These are phyloP conservation scores for Puccinia novopanici DNA, from an alignment of 1,284 basidiomycete genomes.

Conservation along the genomic window DNA sequence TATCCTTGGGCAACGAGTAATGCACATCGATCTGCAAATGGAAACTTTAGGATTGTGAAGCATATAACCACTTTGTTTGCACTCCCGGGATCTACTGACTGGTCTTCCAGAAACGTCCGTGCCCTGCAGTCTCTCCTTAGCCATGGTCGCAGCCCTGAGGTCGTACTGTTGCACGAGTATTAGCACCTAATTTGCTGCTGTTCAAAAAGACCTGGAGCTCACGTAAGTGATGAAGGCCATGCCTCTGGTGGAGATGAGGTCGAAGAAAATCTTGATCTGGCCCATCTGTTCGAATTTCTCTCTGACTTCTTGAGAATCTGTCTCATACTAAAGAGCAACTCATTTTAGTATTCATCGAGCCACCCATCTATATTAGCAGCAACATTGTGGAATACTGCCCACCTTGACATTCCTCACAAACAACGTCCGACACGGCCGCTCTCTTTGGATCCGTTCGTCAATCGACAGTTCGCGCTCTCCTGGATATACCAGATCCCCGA, in stretches of 20 bases:
- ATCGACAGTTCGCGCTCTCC: slow-evolving; percentile 76
- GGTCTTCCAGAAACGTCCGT: slow-evolving; percentile 79
- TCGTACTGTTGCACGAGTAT: slow-evolving; percentile 69
- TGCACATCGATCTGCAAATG: slow-evolving; percentile 85
- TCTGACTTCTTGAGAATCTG: slow-evolving; percentile 78
- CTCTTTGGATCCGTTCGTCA: slow-evolving; percentile 82
- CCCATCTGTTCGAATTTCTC: slow-evolving; percentile 84
- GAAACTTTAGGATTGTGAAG: slow-evolving; percentile 6
- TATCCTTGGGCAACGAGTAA: slow-evolving; percentile 86
- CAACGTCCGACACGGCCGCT: slow-evolving; percentile 88
- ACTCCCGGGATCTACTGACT: slow-evolving; percentile 64
- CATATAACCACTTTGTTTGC: background rate
- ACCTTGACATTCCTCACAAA: slow-evolving; percentile 97
- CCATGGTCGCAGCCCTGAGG: slow-evolving; percentile 83
- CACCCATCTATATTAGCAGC: too few species aligned
- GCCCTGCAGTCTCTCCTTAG: slow-evolving; percentile 81
- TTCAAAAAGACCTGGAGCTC: slow-evolving; percentile 61
- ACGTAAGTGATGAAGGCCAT: slow-evolving; percentile 98
- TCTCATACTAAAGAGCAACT: slow-evolving; percentile 73
- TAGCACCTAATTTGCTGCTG: background rate
- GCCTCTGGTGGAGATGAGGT: slow-evolving; percentile 85
- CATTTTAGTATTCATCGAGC: too few species aligned
- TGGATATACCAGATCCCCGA: too few species aligned
- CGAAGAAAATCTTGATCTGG: slow-evolving; percentile 94
- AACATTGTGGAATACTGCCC: slow-evolving; percentile 34